Base-by-base conservation (phyloP, 2,329 filamentous ascomycete species). In the Fusarium buharicum region DNA sequence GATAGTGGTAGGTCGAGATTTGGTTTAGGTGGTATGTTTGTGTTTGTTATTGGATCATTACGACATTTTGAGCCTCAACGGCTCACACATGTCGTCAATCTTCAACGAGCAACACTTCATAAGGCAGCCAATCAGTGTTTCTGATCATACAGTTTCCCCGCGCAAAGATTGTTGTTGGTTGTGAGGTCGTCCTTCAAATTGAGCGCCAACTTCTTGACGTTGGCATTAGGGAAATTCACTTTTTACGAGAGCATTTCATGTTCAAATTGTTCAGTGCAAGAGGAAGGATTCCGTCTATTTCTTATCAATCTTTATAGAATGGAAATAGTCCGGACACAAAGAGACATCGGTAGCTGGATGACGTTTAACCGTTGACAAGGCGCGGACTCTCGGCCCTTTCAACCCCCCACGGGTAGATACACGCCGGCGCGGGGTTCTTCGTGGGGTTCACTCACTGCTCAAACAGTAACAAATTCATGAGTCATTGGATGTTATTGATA, bases 61-160 rank as follows among this genome's bases (percentile, higher is more conserved):
- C 46, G 44, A 48, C 55, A 56, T 48, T 38, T 53, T 64, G 59
- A 64, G 59, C 48, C 59, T 64, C 59, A 60, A 41, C 31, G 22
- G 31, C 22, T 33, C 44, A 24, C 39, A 50, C 30, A 45, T 46
- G 54, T 38, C 47, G 44, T 62, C 48, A 45, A 43, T 31, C 34
- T 24, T 20, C 37, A 36, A 50, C 31, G 16, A 36, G 44, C 41
- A 62, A 39, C 46, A 45, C 14, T 27, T 28, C 20, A 13, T 18
- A 24, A 54, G 37, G 41, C 48, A 53, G 22, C 57, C 55, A 60
- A 60, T 60, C 55, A 48, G 11, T 34, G 39, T 24, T 31, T 58
- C 18, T 22, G 24, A 37, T 36, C 22, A 18, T 18, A 28, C 8
- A 36, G 27, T 16, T 18, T 40, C 36, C 48, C 48, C 53, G 45